Evolutionary conservation across 139 green algal genomes (phyloP), one percentile per base, ranked within the genome.

Genomic region (Chlorella sp.): DNA sequence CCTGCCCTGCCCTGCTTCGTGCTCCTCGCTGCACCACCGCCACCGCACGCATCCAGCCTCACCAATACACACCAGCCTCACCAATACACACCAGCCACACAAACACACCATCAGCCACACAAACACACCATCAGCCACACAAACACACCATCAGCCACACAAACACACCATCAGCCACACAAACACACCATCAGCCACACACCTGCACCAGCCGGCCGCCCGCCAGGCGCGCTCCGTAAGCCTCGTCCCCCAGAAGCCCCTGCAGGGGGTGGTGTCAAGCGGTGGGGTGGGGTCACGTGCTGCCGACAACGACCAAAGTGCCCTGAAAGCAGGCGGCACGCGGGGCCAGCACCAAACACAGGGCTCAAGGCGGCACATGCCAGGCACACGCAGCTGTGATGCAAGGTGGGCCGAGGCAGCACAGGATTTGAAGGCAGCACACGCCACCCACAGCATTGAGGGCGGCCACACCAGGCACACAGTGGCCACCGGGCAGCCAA

Each of bases 71-170:
- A 57, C 48, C 48, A 57, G 48, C 48, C 48, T n/a, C n/a, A n/a
- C 37, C 11, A 11, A 2, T n/a, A n/a, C n/a, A n/a, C n/a, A n/a
- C n/a, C n/a, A n/a, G n/a, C n/a, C n/a, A n/a, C n/a, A n/a, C n/a
- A n/a, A n/a, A 16, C 82, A 18, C 34, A 26, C 60, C 36, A 9
- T 4, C 37, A 37, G 1, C 37, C 26, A 28, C 71, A 0, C n/a
- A 82, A 61, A 53, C 66, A 83, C 28, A 89, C 71, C 83, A 91
- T n/a, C n/a, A n/a, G n/a, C n/a, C n/a, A n/a, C n/a, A n/a, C n/a
- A n/a, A n/a, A 16, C 82, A 18, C 34, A 26, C 60, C 36, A 9
- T 4, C 37, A 37, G 1, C 37, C 26, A 28, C 71, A 0, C n/a
- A 82, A 61, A 53, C 66, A 83, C 28, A 89, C 71, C 83, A 91